Evolutionary conservation across 225 moss, liverwort and hornwort genomes (phyloP).

Genomic region (Bryum argenteum): DNA sequence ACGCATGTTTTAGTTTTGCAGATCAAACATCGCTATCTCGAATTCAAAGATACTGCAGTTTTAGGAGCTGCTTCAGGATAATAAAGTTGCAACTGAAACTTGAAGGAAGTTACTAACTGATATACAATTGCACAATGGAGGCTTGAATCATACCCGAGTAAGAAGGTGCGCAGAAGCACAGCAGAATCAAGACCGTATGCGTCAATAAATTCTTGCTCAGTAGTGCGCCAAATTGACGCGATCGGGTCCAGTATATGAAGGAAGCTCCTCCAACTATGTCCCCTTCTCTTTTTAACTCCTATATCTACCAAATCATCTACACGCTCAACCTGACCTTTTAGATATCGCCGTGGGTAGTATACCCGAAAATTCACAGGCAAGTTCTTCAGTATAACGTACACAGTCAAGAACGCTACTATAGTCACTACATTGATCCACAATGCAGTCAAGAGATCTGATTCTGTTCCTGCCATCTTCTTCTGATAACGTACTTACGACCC

Average conservation of each 20-base stretch:
- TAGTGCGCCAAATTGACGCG: slow-evolving; percentile 52
- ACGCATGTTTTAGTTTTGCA: not conserved
- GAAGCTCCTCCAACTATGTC: slow-evolving; percentile 46
- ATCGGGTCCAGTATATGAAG: slow-evolving; percentile 61
- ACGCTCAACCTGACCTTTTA: slow-evolving; percentile 38
- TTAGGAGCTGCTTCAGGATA: too few species aligned
- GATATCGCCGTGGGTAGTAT: slow-evolving; percentile 64
- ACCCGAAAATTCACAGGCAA: slow-evolving; percentile 66
- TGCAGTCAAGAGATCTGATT: slow-evolving; percentile 57
- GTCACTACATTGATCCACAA: slow-evolving; percentile 56
- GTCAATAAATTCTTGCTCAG: slow-evolving; percentile 65
- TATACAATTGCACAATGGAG: slow-evolving; percentile 1
- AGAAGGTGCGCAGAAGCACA: slow-evolving; percentile 62
- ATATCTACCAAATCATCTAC: slow-evolving; percentile 28
- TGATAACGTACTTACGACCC: not conserved
- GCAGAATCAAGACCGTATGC: slow-evolving; percentile 78
- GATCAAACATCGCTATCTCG: slow-evolving; percentile 2
- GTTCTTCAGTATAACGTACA: slow-evolving; percentile 65
- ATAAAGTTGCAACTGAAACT: too few species aligned
- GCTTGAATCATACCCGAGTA: slow-evolving; percentile 61
- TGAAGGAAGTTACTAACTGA: not conserved
- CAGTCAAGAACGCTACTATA: slow-evolving; percentile 41
- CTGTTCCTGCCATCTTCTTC: slow-evolving; percentile 32
- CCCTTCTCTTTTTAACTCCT: slow-evolving; percentile 25
- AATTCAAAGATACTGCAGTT: not conserved